Evolutionary conservation across 306 rosid genomes (phyloP).

Genomic region (Vigna reflexopilosa): DNA sequence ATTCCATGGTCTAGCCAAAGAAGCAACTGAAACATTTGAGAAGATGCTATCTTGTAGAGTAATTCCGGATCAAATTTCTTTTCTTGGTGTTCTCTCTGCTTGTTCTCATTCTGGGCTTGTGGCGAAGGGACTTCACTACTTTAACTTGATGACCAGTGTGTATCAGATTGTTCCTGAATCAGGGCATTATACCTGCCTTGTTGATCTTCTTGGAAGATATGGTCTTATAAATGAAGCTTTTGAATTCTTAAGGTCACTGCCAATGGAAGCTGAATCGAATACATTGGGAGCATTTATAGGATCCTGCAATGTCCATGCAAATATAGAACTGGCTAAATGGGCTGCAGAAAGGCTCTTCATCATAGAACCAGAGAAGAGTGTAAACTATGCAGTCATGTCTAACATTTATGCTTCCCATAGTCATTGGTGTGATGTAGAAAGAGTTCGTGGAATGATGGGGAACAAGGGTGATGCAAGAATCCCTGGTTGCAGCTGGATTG

Average conservation of each 20-base stretch:
- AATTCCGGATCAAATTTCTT: conserved; percentile 64
- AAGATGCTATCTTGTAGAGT: conserved; percentile 63
- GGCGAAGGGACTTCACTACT: conserved; percentile 64
- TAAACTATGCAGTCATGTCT: conserved; percentile 68
- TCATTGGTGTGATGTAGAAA: conserved; percentile 70
- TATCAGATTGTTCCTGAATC: conserved; percentile 64
- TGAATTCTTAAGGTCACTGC: conserved; percentile 56
- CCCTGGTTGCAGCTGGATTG: conserved; percentile 80
- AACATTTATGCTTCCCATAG: conserved; percentile 69
- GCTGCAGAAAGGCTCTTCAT: conserved; percentile 66
- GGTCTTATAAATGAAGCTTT: conserved; percentile 79
- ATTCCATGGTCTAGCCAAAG: conserved; percentile 70
- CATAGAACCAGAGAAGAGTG: conserved; percentile 61
- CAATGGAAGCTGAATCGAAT: conserved; percentile 57
- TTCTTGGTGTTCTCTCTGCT: conserved; percentile 79
- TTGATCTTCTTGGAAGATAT: conserved; percentile 76
- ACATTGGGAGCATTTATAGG: conserved; percentile 73
- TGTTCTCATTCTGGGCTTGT: conserved; percentile 75
- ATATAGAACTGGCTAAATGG: conserved; percentile 60
- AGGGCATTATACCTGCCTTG: conserved; percentile 66
- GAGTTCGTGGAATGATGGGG: conserved; percentile 55
- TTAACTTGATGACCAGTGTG: conserved; percentile 57
- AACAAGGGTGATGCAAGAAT: conserved; percentile 52
- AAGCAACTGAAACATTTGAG: conserved; percentile 66
- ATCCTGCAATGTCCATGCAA: conserved; percentile 72